These are phyloP conservation scores for Yamadazyma sp. DNA, from an alignment of 1,139 yeast genomes.

Conservation along the genomic window DNA sequence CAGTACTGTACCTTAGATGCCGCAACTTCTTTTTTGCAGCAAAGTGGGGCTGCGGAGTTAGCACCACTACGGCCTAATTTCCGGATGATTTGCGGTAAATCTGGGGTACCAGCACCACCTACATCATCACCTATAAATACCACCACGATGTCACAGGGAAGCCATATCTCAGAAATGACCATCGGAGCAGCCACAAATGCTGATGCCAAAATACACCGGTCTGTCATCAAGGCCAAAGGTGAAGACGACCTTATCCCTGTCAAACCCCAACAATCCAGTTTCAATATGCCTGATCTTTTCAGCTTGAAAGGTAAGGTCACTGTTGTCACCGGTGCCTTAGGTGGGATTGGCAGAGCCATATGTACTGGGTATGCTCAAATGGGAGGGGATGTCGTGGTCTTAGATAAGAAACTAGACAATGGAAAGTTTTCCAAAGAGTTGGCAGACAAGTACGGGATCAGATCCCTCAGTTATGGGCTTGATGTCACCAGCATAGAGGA, in stretches of 20 bases:
- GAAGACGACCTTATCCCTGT: constrained; percentile 24
- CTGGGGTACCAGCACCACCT: too few relatives aligned
- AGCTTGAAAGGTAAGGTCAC: constrained; percentile 75
- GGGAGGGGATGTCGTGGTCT: constrained; percentile 78
- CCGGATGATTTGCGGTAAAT: constrained; percentile 4
- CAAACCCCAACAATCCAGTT: constrained; percentile 20
- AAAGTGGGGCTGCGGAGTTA: not conserved
- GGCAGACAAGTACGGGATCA: constrained; percentile 57
- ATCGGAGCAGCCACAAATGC: not conserved
- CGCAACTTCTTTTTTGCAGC: too few relatives aligned
- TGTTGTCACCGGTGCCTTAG: constrained; percentile 77
- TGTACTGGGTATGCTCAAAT: constrained; percentile 84
- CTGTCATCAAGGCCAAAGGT: constrained; percentile 24
- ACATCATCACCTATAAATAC: not conserved
- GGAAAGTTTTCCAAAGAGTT: constrained; percentile 47
- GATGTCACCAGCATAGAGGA: constrained; percentile 58
- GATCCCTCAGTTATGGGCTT: constrained; percentile 63
- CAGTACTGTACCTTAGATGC: too few relatives aligned
- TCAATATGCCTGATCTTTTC: constrained; percentile 44
- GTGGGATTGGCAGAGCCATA: constrained; percentile 77
- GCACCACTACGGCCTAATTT: constrained; percentile 7
- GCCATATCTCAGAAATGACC: not conserved
- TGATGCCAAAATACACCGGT: constrained; percentile 9
- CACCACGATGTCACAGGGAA: not conserved
- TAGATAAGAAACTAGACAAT: constrained; percentile 57